Evolutionary conservation across 1,139 yeast species (phyloP).

Genomic region (Nadsonia starkeyi-henricii): DNA sequence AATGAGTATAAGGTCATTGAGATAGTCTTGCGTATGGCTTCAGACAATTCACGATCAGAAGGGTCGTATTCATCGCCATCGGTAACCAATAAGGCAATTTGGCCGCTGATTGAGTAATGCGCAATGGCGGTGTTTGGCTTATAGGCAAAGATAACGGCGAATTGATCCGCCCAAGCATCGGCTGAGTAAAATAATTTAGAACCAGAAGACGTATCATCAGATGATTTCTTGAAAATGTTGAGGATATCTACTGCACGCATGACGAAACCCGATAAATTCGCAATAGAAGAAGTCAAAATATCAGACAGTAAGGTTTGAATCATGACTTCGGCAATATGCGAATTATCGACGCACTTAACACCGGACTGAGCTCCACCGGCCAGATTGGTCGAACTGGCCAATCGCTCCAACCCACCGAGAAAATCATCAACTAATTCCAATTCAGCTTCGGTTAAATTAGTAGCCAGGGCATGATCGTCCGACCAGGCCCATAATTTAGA

Average conservation of each 20-base stretch:
- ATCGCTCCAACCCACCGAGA: neutral
- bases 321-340: neutral
- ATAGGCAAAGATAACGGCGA: neutral
- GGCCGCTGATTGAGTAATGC: neutral
- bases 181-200: neutral
- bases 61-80: neutral
- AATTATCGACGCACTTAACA: neutral
- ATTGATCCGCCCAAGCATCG: neutral
- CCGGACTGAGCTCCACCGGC: neutral
- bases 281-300: neutral
- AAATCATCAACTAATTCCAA: neutral
- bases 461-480: neutral
- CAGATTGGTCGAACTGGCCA: neutral
- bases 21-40: neutral
- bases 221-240: neutral
- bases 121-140: neutral
- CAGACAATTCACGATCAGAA: neutral
- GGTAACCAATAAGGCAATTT: neutral
- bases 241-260: neutral
- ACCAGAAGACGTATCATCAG: too few species aligned
- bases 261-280: neutral
- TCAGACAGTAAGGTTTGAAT: neutral
- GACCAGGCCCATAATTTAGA: neutral
- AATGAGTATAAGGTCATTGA: neutral
- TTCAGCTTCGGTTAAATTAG: neutral